A percentile compares a stretch with the other conserved stretches of the same genome.
phyloP scores from a whole-genome alignment of 2,329 filamentous ascomycete species.

The Curvularia eragrostidis region DNA sequence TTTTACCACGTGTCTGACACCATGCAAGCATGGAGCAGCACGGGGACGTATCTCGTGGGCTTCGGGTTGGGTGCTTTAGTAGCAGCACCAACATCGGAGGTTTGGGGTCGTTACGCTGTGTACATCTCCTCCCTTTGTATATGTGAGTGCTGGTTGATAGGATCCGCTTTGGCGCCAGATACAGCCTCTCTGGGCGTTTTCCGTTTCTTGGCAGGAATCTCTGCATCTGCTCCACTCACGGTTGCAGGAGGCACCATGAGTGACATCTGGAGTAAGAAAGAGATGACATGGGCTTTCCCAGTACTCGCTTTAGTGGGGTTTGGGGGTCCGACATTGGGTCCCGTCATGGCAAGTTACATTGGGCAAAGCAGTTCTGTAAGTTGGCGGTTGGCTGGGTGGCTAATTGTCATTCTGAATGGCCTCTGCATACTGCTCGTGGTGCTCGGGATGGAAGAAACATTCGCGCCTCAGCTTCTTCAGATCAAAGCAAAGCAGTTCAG shows the following conservation, averaged over 20 bases:
- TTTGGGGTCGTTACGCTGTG: neutral
- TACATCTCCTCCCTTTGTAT: neutral
- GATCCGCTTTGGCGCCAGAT: neutral
- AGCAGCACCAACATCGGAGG: neutral
- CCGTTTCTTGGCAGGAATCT: neutral
- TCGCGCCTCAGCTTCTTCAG: neutral
- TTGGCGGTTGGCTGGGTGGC: neutral
- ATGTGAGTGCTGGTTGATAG: neutral
- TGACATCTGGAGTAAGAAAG: neutral
- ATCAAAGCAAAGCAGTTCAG: neutral
- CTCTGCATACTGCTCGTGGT: neutral
- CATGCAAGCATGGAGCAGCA: neutral
- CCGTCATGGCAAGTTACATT: neutral
- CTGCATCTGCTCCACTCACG: neutral
- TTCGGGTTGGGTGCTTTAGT: neutral
- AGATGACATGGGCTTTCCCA: neutral
- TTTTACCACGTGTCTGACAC: neutral
- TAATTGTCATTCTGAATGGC: neutral
- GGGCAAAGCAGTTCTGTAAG: neutral
- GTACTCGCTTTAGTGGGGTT: neutral
- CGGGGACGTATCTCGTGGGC: neutral
- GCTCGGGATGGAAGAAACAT: neutral
- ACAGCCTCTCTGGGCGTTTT: neutral
- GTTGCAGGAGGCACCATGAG: neutral
- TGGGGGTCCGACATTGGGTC: neutral